Evolutionary conservation across 371 early-diverging fungal genomes (phyloP), one percentile per base, ranked within the genome.

Genomic region (Actinomucor elegans): DNA sequence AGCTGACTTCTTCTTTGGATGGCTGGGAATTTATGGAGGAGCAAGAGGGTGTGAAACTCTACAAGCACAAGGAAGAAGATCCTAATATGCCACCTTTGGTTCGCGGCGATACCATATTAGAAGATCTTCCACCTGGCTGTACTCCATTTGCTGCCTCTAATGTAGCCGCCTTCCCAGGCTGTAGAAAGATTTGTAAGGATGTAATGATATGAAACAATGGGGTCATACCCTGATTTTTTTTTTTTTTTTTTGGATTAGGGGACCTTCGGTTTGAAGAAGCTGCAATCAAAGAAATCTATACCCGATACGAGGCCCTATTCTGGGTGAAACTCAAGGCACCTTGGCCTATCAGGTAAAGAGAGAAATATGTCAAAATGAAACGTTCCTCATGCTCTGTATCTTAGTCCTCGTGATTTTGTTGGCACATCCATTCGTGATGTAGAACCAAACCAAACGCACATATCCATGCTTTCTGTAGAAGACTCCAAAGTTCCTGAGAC

Each of bases 261-360:
- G 75, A 74, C 33, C 62, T 64, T 29, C 66, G 64, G 18, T 70
- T 51, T 21, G 66, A 70, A 32, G 8, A 27, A 1, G 57, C 70
- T n/a, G 66, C 72, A 47, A 49, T 65, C 14, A 58, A 61, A 31
- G 71, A 72, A 28, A 46, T 47, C 34, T 75, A 66, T 44, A 59
- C 67, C 14, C 45, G 36, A 28, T 57, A 32, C 21, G 72, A 72
- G 37, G 55, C 62, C 8, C 47, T 72, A 11, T 67, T 67, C 44
- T 72, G 72, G 72, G 62, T 62, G 18, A 69, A 67, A 51, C 54
- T 59, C 24, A 75, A 72, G 55, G 58, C 66, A 23, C 72, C 69
- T 3, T 75, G 76, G 76, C 76, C 76, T 31, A 53, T 75, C 17
- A 61, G 62, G 72, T 71, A 67, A 57, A 34, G 34, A n/a, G n/a